Evolutionary conservation across 2,329 filamentous ascomycete genomes (phyloP), one percentile per base, ranked within the genome.

Genomic region (Phyllosticta ampelicida): DNA sequence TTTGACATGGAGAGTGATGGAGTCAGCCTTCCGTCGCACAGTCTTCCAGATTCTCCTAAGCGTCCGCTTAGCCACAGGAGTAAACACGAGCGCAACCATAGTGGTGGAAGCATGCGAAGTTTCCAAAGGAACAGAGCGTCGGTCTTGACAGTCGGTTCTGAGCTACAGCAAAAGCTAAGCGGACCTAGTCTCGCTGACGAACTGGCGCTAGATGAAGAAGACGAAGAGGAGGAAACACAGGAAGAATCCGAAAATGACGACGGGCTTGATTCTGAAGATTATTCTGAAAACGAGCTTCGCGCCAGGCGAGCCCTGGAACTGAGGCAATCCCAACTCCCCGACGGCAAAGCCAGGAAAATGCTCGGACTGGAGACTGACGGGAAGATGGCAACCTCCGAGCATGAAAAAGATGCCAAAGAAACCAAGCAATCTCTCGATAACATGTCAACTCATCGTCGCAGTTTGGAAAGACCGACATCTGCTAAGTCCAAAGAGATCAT

Each of bases 131-230:
- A 89, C 61, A 84, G 89, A 28, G 89, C 86, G 67, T 95, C 90
- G 1, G 74, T 86, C 21, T 76, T 87, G 61, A 85, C 79, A 62
- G 78, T 80, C n/a, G 78, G 78, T 61, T 73, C 74, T 9, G 75
- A 78, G 60, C 80, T 78, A 3, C 71, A 75, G 9, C 73, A 75
- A 19, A 86, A 85, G 67, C 67, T 75, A 3, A 84, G 83, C 64
- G 87, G 86, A 1, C 73, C 90, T 60, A 95, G 87, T 62, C 78
- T 99, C 48, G 94, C 94, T 0, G 91, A 97, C 65, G 94, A 99
- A 73, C 80, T 99, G 57, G 86, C 89, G 61, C 87, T 96, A 61
- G 89, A 91, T 59, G 87, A 88, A 61, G 88, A 92, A 58, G 77
- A 77, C 51, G 75, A 78, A 62, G 70, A 75, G 3, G 62, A 73